Evolutionary conservation across 495 filamentous ascomycete genomes (phyloP).

Genomic region (Penicillium canescens): DNA sequence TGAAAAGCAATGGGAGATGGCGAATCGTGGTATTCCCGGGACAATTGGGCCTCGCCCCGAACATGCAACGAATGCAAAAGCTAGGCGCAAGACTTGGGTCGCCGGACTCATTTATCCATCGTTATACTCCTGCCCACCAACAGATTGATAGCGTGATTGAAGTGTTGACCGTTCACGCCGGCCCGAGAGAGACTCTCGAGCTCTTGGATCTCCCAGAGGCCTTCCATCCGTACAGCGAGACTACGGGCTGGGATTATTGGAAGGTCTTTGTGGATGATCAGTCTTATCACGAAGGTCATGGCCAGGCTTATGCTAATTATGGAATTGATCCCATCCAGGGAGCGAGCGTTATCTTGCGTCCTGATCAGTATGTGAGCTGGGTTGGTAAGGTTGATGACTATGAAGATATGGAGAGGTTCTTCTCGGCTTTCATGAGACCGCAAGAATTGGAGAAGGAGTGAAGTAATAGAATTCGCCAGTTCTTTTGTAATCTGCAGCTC

Average conservation of each 20-base stretch:
- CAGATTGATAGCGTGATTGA: slow-evolving; percentile 50
- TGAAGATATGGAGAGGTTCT: slow-evolving; percentile 14
- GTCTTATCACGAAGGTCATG: slow-evolving; percentile 61
- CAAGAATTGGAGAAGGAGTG: not conserved
- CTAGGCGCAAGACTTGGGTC: slow-evolving; percentile 44
- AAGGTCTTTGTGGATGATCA: slow-evolving; percentile 65
- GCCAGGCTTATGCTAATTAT: slow-evolving; percentile 59
- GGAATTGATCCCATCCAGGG: slow-evolving; percentile 60
- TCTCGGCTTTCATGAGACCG: slow-evolving; percentile 14
- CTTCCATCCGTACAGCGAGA: slow-evolving; percentile 52
- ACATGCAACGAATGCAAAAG: slow-evolving; percentile 41
- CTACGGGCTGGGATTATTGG: slow-evolving; percentile 60
- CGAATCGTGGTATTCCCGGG: slow-evolving; percentile 64
- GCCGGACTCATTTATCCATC: slow-evolving; percentile 43
- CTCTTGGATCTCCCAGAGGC: slow-evolving; percentile 57
- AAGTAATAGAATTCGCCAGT: too few species aligned
- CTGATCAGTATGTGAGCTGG: slow-evolving; percentile 65
- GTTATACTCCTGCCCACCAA: slow-evolving; percentile 38
- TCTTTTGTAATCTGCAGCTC: too few species aligned
- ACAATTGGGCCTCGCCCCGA: slow-evolving; percentile 38
- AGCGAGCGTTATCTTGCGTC: slow-evolving; percentile 56
- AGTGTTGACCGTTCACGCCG: slow-evolving; percentile 56
- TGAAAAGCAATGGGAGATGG: slow-evolving; percentile 56
- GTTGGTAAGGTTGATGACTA: slow-evolving; percentile 55
- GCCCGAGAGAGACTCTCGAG: slow-evolving; percentile 45